Evolutionary conservation across 2,329 filamentous ascomycete genomes (phyloP), one percentile per base, ranked within the genome.

Genomic region (Macrophomina tecta): DNA sequence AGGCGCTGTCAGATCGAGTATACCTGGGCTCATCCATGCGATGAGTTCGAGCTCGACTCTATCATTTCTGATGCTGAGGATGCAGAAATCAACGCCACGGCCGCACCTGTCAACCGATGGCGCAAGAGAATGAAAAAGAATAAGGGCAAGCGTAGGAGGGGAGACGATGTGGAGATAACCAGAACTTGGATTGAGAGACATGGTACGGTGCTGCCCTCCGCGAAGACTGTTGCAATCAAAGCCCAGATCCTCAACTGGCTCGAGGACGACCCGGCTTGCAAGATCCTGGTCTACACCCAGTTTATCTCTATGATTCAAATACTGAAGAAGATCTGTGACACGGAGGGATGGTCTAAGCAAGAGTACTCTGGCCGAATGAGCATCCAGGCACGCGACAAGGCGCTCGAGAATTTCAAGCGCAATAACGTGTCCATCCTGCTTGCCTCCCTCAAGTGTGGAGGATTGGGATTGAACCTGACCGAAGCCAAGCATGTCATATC

Each of bases 281-380:
- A 90, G 74, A 82, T 89, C 53, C 86, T 86, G 67, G 76, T 90
- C 53, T 90, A 88, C 69, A 86, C 84, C 0, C 86, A 90, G 69
- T 90, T 87, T 68, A 74, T 85, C 2, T 76, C 81, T 2, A 83
- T 88, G 70, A 80, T 87, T 5, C 72, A 78, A 0, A 84, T 89
- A 18, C 70, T 90, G 2, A 73, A 69, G 0, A 79, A 77, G 1
- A 78, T 89, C 46, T 89, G 85, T 71, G 36, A 77, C 0, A 72
- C 76, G 1, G 83, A 88, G 68, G 70, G 73, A 0, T 89, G 86
- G 86, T 69, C 67, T 0, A 79, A 76, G 67, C 72, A 81, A n/a
- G 76, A 79, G 74, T 85, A 85, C 51, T 78, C 83, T 36, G 87
- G 88, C 5, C 79, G 81, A 30, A 83, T 85, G 76, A 75, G 73